A percentile compares a stretch with the other conserved stretches of the same genome.
Conservation (phyloP, 2,329 filamentous ascomycete species). For the Fusarium globosum region DNA sequence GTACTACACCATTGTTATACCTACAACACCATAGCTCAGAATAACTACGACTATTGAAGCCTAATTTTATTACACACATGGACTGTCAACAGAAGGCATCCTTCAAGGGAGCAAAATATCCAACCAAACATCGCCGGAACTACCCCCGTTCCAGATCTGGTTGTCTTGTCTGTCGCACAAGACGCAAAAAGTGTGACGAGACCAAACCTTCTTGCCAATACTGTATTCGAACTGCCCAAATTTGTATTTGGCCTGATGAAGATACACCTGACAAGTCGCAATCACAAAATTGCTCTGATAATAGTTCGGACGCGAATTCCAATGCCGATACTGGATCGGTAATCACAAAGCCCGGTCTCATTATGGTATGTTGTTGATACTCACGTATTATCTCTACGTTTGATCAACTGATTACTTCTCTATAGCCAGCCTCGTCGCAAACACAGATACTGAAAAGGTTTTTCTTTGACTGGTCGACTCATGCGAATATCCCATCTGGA, state of each 20-base stretch:
- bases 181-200: not conserved
- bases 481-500: not conserved
- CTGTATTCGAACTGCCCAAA: not conserved
- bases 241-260: not conserved
- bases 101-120: not conserved
- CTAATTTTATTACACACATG: accelerated
- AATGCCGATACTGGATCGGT: not conserved
- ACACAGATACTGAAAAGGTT: not conserved
- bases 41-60: not conserved
- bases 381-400: not conserved
- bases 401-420: not conserved
- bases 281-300: not conserved
- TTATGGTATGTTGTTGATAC: not conserved
- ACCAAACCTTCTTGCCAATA: not conserved
- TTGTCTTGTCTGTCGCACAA: not conserved
- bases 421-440: not conserved
- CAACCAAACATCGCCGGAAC: not conserved
- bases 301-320: not conserved
- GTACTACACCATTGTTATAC: not conserved
- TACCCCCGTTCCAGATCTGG: not conserved
- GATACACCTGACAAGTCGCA: not conserved
- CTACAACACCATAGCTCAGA: not conserved
- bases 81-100: not conserved
- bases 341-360: not conserved
- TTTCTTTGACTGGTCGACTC: not conserved